A percentile compares a stretch with the other conserved stretches of the same genome.
phyloP scores from a whole-genome alignment of 2,329 filamentous ascomycete genomes.

The Trichophyton benhamiae region DNA sequence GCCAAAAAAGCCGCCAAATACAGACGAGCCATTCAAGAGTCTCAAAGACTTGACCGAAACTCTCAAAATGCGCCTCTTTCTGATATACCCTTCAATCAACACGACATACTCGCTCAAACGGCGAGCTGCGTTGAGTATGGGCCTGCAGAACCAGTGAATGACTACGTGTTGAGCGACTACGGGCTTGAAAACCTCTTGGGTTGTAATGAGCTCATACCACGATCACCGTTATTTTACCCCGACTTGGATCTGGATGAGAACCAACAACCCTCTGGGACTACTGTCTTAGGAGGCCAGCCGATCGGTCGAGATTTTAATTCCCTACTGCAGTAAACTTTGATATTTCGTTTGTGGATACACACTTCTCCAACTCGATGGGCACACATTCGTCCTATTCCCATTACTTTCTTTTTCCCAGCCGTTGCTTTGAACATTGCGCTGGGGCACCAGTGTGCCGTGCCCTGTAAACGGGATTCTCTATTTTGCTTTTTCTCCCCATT shows the following conservation, averaged over 20 bases:
- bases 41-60: conserved; percentile 6
- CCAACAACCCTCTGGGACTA: conserved; percentile 5
- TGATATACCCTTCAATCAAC: conserved; percentile 2
- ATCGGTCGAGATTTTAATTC: conserved; percentile 11
- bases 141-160: conserved; percentile 2
- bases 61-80: conserved; percentile 7
- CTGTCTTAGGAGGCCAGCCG: conserved; percentile 8
- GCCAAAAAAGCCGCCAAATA: conserved; percentile 25
- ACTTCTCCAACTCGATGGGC: not conserved
- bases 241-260: conserved; percentile 15
- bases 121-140: conserved; percentile 6
- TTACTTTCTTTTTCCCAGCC: conserved; percentile 1
- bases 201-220: conserved; percentile 19
- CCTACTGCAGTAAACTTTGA: conserved; percentile 5
- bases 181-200: conserved; percentile 20
- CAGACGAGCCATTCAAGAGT: conserved; percentile 16
- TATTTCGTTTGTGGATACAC: conserved; percentile 1
- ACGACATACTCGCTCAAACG: not conserved
- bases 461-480: not conserved
- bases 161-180: conserved; percentile 14
- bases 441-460: not conserved
- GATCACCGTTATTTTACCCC: conserved; percentile 20
- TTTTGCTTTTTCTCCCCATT: not conserved
- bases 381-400: not conserved
- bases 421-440: not conserved